phyloP scores from a whole-genome alignment of 2,329 filamentous ascomycete genomes.

The Aurifilum marmelostoma region DNA sequence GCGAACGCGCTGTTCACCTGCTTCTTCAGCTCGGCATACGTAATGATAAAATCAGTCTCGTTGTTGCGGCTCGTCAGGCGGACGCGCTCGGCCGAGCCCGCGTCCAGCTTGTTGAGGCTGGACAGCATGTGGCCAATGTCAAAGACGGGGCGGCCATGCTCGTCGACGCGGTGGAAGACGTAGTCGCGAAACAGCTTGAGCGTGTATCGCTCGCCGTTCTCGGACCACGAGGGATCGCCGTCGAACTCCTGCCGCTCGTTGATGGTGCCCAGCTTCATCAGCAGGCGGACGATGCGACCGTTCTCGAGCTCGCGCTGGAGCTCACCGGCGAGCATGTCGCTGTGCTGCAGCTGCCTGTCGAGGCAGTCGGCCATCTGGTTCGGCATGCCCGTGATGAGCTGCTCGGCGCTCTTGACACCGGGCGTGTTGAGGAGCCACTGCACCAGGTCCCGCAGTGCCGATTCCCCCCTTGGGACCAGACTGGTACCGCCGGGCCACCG shows the following conservation, averaged over 20 bases:
- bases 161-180: slow-evolving; percentile 94
- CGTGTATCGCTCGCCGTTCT: slow-evolving; percentile 89
- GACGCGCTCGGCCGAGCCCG: slow-evolving; percentile 83
- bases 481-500: slow-evolving; percentile 24
- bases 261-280: slow-evolving; percentile 81
- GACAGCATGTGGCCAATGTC: slow-evolving; percentile 86
- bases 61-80: slow-evolving; percentile 87
- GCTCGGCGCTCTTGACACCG: slow-evolving; percentile 71
- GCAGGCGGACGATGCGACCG: slow-evolving; percentile 77
- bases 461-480: slow-evolving; percentile 27
- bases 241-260: slow-evolving; percentile 89
- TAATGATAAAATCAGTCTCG: slow-evolving; percentile 84
- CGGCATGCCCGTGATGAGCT: slow-evolving; percentile 78
- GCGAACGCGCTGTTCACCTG: slow-evolving; percentile 61
- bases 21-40: slow-evolving; percentile 84
- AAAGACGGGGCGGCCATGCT: slow-evolving; percentile 78
- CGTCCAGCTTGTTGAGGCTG: slow-evolving; percentile 90
- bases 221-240: slow-evolving; percentile 79
- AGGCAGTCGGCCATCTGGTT: slow-evolving; percentile 75
- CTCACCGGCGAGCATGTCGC: slow-evolving; percentile 74
- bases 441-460: slow-evolving; percentile 76
- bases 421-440: slow-evolving; percentile 75
- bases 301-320: slow-evolving; percentile 87
- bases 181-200: slow-evolving; percentile 96
- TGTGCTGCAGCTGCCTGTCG: slow-evolving; percentile 76